Base-by-base conservation (phyloP, 139 green algal species). In the Chlamydomonas asymmetrica region DNA sequence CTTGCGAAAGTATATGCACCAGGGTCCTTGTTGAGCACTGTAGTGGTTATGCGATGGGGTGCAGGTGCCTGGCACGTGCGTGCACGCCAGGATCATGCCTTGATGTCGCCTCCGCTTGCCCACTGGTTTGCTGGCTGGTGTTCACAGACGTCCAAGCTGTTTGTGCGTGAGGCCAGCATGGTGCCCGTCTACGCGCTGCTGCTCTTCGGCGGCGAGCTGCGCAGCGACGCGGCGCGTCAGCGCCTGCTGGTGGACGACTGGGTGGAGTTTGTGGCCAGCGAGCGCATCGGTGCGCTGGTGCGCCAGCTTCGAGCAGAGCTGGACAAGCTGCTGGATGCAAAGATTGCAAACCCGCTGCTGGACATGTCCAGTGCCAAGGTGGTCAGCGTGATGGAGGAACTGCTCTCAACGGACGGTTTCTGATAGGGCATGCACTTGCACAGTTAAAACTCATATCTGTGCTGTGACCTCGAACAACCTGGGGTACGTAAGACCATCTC, bases 171-270 rank as follows among this genome's bases (percentile, higher is more conserved):
- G 79, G 71, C 41, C 41, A 88, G 74, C 59, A 94, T 94, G 87
- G 93, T 96, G 32, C 81, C 91, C 7, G 76, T 93, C 3, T 98
- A 96, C 79, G 85, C 92, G 0, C 68, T 97, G 70, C 83, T 97
- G 60, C 82, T 97, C 7, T 97, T 97, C 82, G 92, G 92, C 5
- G 94, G 93, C 34, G 67, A 85, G 34, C 54, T 95, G 29, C 79
- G 41, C 27, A 80, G 95, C 43, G 50, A 90, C 32, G 80, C 88
- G 57, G 72, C 78, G 32, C 38, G 76, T 25, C 82, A 85, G 2
- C 69, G 86, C 45, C 49, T 67, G 48, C 63, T 64, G 29, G 63
- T 94, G 32, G 91, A 91, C 65, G 86, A 80, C 39, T 93, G 83
- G 86, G 88, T 85, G 0, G 72, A 69, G 39, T 95, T 97, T 82